Percentiles rank a stretch among this genome's conserved stretches.
Evolutionary conservation across 192 early-diverging fungal genomes (phyloP).

Genomic region (Pilaira anomala): DNA sequence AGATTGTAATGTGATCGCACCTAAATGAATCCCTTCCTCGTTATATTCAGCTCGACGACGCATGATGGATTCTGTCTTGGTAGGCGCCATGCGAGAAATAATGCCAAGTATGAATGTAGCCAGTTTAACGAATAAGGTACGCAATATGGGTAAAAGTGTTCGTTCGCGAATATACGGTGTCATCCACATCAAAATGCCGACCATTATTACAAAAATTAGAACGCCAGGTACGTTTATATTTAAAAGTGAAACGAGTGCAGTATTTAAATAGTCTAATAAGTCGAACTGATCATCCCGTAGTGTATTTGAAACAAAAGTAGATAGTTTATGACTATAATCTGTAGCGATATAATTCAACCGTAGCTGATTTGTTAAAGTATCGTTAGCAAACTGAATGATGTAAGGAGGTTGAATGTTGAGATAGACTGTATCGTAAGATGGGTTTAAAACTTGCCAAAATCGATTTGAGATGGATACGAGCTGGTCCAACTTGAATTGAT

Average conservation of each 20-base stretch:
- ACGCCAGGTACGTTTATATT: slow-evolving; percentile 30
- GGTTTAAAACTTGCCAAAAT: slow-evolving; percentile 27
- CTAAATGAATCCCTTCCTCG: slow-evolving; percentile 25
- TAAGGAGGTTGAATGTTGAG: slow-evolving; percentile 18
- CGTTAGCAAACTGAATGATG: not conserved
- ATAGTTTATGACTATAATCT: not conserved
- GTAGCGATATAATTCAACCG: not conserved
- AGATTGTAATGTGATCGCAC: slow-evolving; percentile 29
- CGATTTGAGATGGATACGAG: not conserved
- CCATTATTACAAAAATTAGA: slow-evolving; percentile 18
- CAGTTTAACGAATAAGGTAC: not conserved
- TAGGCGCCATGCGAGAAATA: not conserved
- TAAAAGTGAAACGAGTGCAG: slow-evolving; percentile 1
- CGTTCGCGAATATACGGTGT: slow-evolving; percentile 17
- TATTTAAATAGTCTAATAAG: not conserved
- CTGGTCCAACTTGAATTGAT: not conserved
- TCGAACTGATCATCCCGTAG: not conserved
- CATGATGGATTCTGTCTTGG: not conserved
- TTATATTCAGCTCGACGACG: slow-evolving; percentile 20
- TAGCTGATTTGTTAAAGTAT: not conserved
- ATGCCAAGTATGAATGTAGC: not conserved
- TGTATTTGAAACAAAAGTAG: not conserved
- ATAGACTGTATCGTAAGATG: slow-evolving; percentile 10
- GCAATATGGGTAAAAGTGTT: slow-evolving; percentile 18
- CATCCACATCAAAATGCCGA: slow-evolving; percentile 28